Base-by-base conservation (phyloP, 768 basidiomycete species). In the Lanmaoa pseudosensibilis region DNA sequence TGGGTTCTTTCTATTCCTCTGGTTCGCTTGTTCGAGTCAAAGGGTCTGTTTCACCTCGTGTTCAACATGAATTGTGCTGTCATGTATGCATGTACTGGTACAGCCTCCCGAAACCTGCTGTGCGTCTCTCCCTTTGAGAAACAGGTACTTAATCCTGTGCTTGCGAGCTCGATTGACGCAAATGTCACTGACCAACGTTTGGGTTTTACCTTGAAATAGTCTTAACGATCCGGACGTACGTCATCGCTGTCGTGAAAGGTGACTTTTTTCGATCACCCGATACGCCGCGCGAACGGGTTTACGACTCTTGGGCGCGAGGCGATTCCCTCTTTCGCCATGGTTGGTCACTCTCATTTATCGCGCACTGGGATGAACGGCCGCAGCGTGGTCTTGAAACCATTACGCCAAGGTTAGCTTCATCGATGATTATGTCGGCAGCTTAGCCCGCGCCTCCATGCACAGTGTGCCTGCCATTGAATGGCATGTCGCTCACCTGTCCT, bases 141-240 rank as follows among this genome's bases (percentile, higher is more conserved):
- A 46, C 32, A 56, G 54, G 45, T 54, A 27, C 27, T 27, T 37
- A 55, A 50, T 45, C 54, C 55, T 59, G 55, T 67, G 62, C 54
- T 30, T 60, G 46, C 55, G 46, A 25, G 43, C 23, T 51, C 34
- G 50, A 40, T 52, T 64, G 50, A 50, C 58, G 44, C 56, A 39
- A 53, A 21, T 43, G 38, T 40, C 44, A 43, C 48, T 53, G 48
- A 59, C 47, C 23, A 56, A 51, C 52, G 56, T 50, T 71, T 59
- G 54, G 52, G 52, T 70, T 65, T 72, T 64, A 36, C 64, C 56
- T 68, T 40, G 58, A 62, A 57, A 60, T 60, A 61, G 55, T 57
- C 50, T 50, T 34, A 37, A 46, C 53, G 52, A 54, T 48, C 55
- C 39, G 27, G 39, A 27, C 52, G 70, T 72, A 70, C 66, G 72